Percentiles rank a stretch among this genome's conserved stretches.
Evolutionary conservation across 2,329 filamentous ascomycete species (phyloP).

Genomic region (Tolypocladium cylindrosporum): DNA sequence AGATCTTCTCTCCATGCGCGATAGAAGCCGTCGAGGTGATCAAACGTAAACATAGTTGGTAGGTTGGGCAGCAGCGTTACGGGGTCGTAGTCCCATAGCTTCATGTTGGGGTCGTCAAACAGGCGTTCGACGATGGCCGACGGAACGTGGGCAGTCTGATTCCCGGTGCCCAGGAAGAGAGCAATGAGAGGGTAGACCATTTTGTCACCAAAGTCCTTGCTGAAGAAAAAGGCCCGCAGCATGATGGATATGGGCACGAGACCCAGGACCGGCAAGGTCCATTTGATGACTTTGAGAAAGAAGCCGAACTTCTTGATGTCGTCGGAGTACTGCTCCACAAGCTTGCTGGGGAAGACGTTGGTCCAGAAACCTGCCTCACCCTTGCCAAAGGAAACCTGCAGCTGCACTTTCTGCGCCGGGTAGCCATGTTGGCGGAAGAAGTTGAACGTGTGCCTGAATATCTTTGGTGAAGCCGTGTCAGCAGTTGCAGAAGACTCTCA

Average conservation of each 20-base stretch:
- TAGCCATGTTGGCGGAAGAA: slow-evolving; percentile 50
- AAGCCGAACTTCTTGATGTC: slow-evolving; percentile 47
- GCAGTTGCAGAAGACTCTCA: not conserved
- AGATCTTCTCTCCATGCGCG: slow-evolving; percentile 46
- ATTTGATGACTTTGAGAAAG: slow-evolving; percentile 47
- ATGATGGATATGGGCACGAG: slow-evolving; percentile 54
- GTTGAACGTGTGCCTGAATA: slow-evolving; percentile 58
- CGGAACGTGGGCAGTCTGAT: slow-evolving; percentile 63
- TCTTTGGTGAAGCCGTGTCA: slow-evolving; percentile 25
- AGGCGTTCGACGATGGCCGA: slow-evolving; percentile 55
- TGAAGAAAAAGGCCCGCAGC: slow-evolving; percentile 59
- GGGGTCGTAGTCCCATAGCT: slow-evolving; percentile 48
- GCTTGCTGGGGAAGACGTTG: slow-evolving; percentile 51
- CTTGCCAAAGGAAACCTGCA: slow-evolving; percentile 55
- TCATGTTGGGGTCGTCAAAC: slow-evolving; percentile 48
- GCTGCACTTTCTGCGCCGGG: slow-evolving; percentile 45
- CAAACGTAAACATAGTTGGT: slow-evolving; percentile 58
- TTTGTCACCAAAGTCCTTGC: slow-evolving; percentile 58
- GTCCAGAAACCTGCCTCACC: slow-evolving; percentile 51
- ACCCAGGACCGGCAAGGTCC: slow-evolving; percentile 50
- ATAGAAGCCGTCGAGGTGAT: slow-evolving; percentile 52
- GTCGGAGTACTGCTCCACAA: slow-evolving; percentile 42
- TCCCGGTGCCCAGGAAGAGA: slow-evolving; percentile 64
- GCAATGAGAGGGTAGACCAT: slow-evolving; percentile 64
- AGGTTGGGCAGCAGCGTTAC: slow-evolving; percentile 46